Conservation (phyloP, 163 green algal species). For the Scenedesmus sp. region DNA sequence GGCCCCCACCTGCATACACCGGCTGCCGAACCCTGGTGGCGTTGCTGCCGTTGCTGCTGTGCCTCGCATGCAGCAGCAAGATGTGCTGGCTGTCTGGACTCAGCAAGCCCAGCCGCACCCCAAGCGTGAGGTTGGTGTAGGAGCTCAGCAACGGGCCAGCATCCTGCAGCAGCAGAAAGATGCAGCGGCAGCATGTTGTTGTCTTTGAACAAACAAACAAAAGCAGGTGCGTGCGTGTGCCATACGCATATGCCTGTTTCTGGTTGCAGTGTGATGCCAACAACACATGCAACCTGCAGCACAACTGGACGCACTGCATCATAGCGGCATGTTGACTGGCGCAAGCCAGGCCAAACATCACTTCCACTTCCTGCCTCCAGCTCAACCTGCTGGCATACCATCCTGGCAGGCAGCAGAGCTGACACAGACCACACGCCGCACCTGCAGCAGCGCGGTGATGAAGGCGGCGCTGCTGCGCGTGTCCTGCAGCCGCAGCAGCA, state of each 20-base stretch:
- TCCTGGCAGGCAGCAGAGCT: no score
- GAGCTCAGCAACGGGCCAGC: neutral
- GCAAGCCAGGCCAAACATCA: no score
- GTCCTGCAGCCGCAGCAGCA: neutral
- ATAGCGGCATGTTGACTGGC: no score
- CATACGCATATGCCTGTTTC: no score
- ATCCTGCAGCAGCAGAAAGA: constrained; percentile 1
- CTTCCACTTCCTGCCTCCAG: no score
- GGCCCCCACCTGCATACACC: neutral
- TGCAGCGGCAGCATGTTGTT: no score
- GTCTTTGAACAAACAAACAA: no score
- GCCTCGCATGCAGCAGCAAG: constrained; percentile 19
- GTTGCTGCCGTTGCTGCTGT: neutral
- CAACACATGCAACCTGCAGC: no score
- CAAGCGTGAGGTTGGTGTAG: neutral
- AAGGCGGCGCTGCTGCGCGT: neutral
- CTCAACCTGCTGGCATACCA: no score
- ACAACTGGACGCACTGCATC: no score
- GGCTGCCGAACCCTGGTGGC: neutral
- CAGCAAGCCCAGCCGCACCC: constrained; percentile 21
- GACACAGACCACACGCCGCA: neutral
- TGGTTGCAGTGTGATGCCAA: no score
- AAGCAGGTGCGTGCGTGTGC: no score
- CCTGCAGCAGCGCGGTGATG: neutral
- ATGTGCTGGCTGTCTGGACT: constrained; percentile 27